Conservation (phyloP, 164 flowering plant species). For the Dillenia turbinata region DNA sequence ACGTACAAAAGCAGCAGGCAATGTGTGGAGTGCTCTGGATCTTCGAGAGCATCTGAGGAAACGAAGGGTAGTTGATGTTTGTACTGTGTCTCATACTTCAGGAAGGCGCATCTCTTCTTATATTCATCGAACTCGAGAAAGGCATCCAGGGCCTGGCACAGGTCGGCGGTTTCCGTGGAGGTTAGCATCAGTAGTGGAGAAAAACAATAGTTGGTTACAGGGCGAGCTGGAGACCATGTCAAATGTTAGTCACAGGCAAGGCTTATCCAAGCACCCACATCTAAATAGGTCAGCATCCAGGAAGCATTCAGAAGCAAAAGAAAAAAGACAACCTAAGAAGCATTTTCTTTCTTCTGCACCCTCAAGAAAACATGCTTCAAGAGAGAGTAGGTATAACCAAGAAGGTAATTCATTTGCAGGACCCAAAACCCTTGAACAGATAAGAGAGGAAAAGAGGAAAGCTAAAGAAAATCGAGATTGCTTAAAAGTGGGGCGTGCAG, state of each 20-base stretch:
- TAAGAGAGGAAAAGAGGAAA: slow-evolving; percentile 51
- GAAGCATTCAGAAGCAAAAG: slow-evolving; percentile 18
- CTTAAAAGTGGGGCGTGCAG: slow-evolving; percentile 5
- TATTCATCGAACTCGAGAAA: slow-evolving; percentile 15
- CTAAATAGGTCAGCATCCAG: slow-evolving; percentile 12
- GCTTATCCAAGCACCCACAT: slow-evolving; percentile 15
- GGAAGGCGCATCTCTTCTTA: slow-evolving; percentile 22
- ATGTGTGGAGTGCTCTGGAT: slow-evolving; percentile 25
- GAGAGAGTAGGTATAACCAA: slow-evolving; percentile 17
- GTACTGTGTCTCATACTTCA: slow-evolving; percentile 8
- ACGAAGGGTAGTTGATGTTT: slow-evolving; percentile 25
- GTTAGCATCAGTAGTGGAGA: slow-evolving; percentile 33
- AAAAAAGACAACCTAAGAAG: slow-evolving; percentile 15
- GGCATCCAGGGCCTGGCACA: slow-evolving; percentile 13
- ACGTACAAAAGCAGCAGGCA: slow-evolving; percentile 14
- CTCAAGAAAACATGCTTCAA: slow-evolving; percentile 16
- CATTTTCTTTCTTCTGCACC: slow-evolving; percentile 19
- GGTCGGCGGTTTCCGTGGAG: slow-evolving; percentile 20
- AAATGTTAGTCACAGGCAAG: slow-evolving; percentile 7
- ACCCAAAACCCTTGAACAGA: slow-evolving; percentile 60
- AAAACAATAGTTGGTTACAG: slow-evolving; percentile 13
- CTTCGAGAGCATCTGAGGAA: slow-evolving; percentile 44
- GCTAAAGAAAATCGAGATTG: slow-evolving; percentile 19
- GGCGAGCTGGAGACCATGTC: slow-evolving; percentile 11
- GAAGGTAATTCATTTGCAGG: slow-evolving; percentile 37